phyloP scores from a whole-genome alignment of 2,329 filamentous ascomycete species.

The Knufia petricola region DNA sequence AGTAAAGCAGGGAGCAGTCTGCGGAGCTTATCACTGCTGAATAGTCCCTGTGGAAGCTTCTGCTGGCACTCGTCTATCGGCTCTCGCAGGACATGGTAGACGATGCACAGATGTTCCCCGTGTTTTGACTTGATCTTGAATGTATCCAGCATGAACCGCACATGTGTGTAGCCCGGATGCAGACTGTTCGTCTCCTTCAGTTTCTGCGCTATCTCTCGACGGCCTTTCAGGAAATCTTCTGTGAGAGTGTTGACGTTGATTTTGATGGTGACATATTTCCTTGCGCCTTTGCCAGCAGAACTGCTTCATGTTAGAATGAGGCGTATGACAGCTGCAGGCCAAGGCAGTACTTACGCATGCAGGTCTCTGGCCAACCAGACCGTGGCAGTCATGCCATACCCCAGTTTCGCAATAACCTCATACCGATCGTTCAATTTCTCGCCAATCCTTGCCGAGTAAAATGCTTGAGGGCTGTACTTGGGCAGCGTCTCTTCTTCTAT shows the following conservation, averaged over 20 bases:
- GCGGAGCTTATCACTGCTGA: constrained; percentile 27
- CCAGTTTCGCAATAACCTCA: constrained; percentile 33
- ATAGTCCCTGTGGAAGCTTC: constrained; percentile 23
- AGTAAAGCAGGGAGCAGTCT: constrained; percentile 31
- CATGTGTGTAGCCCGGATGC: constrained; percentile 28
- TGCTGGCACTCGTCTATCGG: constrained; percentile 29
- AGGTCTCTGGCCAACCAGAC: constrained; percentile 37
- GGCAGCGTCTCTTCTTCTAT: constrained; percentile 35
- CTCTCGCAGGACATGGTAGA: constrained; percentile 32
- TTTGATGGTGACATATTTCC: constrained; percentile 29
- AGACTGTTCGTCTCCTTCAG: constrained; percentile 27
- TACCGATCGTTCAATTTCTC: constrained; percentile 31
- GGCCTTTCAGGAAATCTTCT: constrained; percentile 19
- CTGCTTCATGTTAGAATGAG: constrained; percentile 7
- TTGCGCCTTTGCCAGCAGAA: constrained; percentile 12
- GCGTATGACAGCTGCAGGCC: not conserved
- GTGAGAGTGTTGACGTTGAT: constrained; percentile 26
- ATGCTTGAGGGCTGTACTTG: constrained; percentile 28
- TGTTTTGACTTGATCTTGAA: constrained; percentile 26
- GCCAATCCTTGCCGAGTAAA: constrained; percentile 33
- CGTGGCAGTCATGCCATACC: constrained; percentile 34
- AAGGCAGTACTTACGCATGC: constrained; percentile 17
- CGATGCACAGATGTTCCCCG: constrained; percentile 30
- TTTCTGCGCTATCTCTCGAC: constrained; percentile 26
- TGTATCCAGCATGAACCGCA: constrained; percentile 29